Evolutionary conservation across 768 basidiomycete genomes (phyloP), one percentile per base, ranked within the genome.

Genomic region (Leucocoprinus sp.): DNA sequence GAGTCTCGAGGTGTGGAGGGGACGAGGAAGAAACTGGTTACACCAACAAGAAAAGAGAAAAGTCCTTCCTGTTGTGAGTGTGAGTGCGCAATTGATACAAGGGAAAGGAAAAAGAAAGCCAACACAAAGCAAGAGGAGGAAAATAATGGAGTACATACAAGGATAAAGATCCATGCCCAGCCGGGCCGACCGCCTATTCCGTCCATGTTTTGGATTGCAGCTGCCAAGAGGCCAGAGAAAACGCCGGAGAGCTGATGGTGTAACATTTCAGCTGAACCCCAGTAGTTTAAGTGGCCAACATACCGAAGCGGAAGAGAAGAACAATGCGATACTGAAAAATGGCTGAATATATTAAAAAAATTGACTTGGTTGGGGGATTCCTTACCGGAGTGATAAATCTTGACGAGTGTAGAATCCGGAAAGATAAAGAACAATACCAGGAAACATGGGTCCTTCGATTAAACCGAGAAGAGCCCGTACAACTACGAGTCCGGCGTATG

Each of bases 171-270:
- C 61, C 61, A 62, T n/a, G 37, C 27, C 82, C 81, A 84, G 0
- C 76, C 81, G 1, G 72, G 64, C 43, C 62, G 68, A 4, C 76
- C 73, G 2, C 61, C 60, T 17, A 68, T 59, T 9, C 75, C 75
- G 36, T 78, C 58, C 67, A 85, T 76, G 11, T 76, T 59, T n/a
- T 67, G 55, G 40, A 85, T 80, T 1, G 68, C 78, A 24, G 76
- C 65, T 1, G 81, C 80, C 1, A 85, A 66, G 5, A 84, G 60
- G 34, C 83, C 82, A 4, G 79, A 80, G 53, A 82, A 80, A 0
- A 76, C 73, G 1, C 78, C 76, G 0, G 80, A 71, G 3, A 78
- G 62, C 64, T 66, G 24, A 18, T 31, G 7, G 9, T 3, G 4
- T 21, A 24, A 4, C 4, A 39, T 3, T 21, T 17, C 11, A 15